phyloP scores from a whole-genome alignment of 139 green algal species.

The Pseudopediastrum boryanum region DNA sequence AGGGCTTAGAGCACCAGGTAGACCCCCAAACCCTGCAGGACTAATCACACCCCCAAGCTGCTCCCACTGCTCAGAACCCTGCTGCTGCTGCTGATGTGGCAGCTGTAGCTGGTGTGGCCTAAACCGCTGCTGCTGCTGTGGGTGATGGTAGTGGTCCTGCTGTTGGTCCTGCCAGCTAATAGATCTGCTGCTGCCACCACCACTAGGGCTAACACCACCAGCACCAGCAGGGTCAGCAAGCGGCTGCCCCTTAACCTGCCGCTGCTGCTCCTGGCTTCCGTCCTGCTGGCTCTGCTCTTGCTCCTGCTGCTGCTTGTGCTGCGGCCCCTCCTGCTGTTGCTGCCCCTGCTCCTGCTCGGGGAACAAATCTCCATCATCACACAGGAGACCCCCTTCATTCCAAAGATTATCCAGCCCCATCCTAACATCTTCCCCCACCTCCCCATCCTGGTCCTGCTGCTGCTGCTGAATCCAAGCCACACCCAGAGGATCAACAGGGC shows the following conservation, averaged over 20 bases:
- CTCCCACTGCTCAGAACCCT: too few species aligned
- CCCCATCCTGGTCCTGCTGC: slow-evolving; percentile 21
- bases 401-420: too few species aligned
- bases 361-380: too few species aligned
- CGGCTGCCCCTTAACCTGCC: not conserved
- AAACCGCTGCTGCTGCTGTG: slow-evolving; percentile 34
- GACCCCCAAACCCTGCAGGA: not conserved
- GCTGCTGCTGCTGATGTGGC: not conserved
- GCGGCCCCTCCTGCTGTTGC: not conserved
- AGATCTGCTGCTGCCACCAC: not conserved
- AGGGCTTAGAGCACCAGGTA: not conserved
- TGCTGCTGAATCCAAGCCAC: not conserved
- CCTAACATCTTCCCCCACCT: slow-evolving; percentile 7
- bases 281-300: not conserved
- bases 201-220: not conserved
- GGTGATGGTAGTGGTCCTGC: not conserved
- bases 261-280: not conserved
- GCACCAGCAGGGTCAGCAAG: not conserved
- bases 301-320: not conserved
- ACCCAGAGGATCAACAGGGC: not conserved
- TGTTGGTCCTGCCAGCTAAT: not conserved
- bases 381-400: too few species aligned
- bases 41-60: not conserved
- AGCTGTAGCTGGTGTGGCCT: too few species aligned
- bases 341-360: not conserved